phyloP scores from a whole-genome alignment of 2,329 filamentous ascomycete species.

The Harringtonia lauricola region DNA sequence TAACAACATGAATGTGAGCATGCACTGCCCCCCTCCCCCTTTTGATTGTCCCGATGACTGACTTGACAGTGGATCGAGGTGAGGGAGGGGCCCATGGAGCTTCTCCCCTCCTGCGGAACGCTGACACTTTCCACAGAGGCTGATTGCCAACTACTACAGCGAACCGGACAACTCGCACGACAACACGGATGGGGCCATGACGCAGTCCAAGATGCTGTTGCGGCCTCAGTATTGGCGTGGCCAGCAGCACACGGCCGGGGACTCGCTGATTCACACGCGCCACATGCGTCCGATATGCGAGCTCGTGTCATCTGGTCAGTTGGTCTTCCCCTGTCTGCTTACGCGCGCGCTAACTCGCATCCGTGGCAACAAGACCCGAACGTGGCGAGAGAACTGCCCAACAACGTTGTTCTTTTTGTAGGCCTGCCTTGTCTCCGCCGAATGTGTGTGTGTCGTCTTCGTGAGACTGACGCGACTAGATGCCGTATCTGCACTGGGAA shows the following conservation, averaged over 20 bases:
- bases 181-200: constrained; percentile 4
- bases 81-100: too few relatives aligned
- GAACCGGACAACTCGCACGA: constrained; percentile 1
- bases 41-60: too few relatives aligned
- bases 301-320: constrained; percentile 18
- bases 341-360: not conserved
- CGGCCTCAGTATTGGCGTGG: constrained; percentile 21
- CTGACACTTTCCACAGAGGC: constrained; percentile 1
- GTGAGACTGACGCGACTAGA: too few relatives aligned
- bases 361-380: not conserved
- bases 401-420: constrained; percentile 21
- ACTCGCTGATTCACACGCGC: constrained; percentile 19
- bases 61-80: constrained; percentile 18
- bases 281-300: constrained; percentile 24
- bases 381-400: not conserved
- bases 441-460: not conserved
- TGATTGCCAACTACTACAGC: constrained; percentile 17
- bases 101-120: too few relatives aligned
- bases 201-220: constrained; percentile 16
- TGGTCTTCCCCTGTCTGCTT: not conserved
- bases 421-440: constrained; percentile 1
- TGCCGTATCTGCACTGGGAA: constrained; percentile 32
- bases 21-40: too few relatives aligned
- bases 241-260: constrained; percentile 18
- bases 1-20: constrained; percentile 14